Evolutionary conservation across 2,329 filamentous ascomycete species (phyloP).

Genomic region (Xylariaceae sp.): DNA sequence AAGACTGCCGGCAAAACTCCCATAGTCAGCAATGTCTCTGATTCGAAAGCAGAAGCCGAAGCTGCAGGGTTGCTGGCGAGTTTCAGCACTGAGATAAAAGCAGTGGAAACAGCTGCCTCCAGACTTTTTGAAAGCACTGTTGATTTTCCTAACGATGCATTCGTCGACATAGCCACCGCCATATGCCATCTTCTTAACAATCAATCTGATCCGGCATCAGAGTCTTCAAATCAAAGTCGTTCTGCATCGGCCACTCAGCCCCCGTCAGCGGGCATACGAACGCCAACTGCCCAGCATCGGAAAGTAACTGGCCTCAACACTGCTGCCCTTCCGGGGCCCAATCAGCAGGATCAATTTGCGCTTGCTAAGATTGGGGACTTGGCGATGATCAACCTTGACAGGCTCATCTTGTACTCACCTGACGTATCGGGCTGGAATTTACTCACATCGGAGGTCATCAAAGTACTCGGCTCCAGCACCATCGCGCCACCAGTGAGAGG

Average conservation of each 20-base stretch:
- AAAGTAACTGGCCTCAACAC: conserved; percentile 45
- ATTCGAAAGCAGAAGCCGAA: conserved; percentile 48
- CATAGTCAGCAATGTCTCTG: conserved; percentile 42
- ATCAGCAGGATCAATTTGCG: conserved; percentile 61
- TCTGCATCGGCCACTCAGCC: conserved; percentile 35
- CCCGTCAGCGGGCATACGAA: conserved; percentile 28
- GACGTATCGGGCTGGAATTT: conserved; percentile 70
- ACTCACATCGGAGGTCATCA: conserved; percentile 53
- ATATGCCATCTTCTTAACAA: conserved; percentile 64
- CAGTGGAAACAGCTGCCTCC: conserved; percentile 81
- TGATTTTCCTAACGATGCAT: conserved; percentile 80
- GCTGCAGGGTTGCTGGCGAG: conserved; percentile 52
- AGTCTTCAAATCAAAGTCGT: conserved; percentile 33
- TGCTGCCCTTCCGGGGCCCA: conserved; percentile 43
- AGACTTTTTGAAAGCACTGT: conserved; percentile 86
- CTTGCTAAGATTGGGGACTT: conserved; percentile 69
- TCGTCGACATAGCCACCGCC: conserved; percentile 69
- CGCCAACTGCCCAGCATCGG: conserved; percentile 37
- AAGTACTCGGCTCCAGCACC: conserved; percentile 43
- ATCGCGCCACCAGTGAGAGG: conserved; percentile 50
- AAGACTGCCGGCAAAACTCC: conserved; percentile 50
- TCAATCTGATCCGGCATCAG: conserved; percentile 28
- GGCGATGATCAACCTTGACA: conserved; percentile 66
- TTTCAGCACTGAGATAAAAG: conserved; percentile 74
- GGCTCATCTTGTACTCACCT: conserved; percentile 63